These are phyloP conservation scores for Coelastrella sp. DNA, from an alignment of 139 green algal species.

Conservation along the genomic window DNA sequence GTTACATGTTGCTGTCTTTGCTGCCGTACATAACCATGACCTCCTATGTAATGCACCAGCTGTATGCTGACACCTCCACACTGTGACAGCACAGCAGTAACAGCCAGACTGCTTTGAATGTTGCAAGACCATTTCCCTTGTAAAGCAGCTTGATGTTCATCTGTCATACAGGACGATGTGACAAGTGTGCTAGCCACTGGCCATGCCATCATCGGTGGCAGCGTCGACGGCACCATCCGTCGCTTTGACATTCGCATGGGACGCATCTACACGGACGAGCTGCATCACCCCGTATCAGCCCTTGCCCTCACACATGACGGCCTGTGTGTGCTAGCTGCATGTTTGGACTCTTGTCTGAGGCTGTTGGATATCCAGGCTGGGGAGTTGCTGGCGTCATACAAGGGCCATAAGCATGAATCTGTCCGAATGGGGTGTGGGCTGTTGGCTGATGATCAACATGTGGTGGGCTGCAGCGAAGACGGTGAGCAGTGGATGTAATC, in stretches of 20 bases:
- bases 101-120: too few relatives aligned
- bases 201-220: slow-evolving; percentile 74
- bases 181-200: slow-evolving; percentile 74
- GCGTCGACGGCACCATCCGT: slow-evolving; percentile 90
- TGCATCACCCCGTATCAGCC: slow-evolving; percentile 81
- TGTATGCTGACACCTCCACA: too few relatives aligned
- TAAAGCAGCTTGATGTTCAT: background rate
- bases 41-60: too few relatives aligned
- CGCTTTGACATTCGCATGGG: slow-evolving; percentile 91
- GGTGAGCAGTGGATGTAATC: slow-evolving; percentile 58
- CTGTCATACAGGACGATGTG: slow-evolving; percentile 83
- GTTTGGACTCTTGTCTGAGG: slow-evolving; percentile 78
- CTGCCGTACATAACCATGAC: too few relatives aligned
- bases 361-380: slow-evolving; percentile 79
- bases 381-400: slow-evolving; percentile 86
- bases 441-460: slow-evolving; percentile 79
- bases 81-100: too few relatives aligned
- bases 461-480: slow-evolving; percentile 86
- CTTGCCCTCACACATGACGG: slow-evolving; percentile 63
- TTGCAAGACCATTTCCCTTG: too few relatives aligned
- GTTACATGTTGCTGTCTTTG: background rate
- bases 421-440: slow-evolving; percentile 87
- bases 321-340: slow-evolving; percentile 80
- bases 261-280: slow-evolving; percentile 76
- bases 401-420: slow-evolving; percentile 76